Evolutionary conservation across 179 eudicot species (phyloP).

Genomic region (Gypsophila paniculata): DNA sequence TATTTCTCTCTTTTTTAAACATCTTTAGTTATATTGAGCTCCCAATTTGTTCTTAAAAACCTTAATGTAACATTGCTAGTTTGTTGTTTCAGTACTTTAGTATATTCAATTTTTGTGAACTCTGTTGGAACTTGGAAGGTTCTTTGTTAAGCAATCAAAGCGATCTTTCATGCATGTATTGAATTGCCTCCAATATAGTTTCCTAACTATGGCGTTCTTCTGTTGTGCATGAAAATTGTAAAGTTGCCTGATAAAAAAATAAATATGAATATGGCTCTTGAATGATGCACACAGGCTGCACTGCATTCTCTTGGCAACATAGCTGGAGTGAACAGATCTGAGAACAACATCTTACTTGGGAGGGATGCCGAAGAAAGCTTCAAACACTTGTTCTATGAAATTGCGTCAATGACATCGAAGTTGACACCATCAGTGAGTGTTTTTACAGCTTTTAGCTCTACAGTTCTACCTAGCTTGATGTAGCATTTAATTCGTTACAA

Average conservation of each 20-base stretch:
- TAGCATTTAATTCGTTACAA: background rate
- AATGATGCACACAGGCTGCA: conserved; percentile 55
- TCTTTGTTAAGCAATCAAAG: no score
- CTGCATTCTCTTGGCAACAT: conserved; percentile 82
- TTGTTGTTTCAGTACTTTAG: no score
- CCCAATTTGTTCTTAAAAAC: background rate
- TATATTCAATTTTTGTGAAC: background rate
- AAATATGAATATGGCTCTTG: conserved; percentile 14
- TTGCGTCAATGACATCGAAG: conserved; percentile 65
- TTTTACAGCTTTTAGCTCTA: conserved; percentile 6
- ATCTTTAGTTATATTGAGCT: background rate
- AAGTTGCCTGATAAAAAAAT: background rate
- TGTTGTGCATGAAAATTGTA: background rate
- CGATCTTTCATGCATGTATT: background rate
- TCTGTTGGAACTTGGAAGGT: no score
- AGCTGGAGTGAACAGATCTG: conserved; percentile 63
- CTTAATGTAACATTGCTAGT: background rate
- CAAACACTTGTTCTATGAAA: conserved; percentile 56
- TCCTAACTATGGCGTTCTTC: background rate
- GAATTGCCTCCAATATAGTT: conserved; percentile 12
- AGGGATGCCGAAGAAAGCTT: conserved; percentile 65
- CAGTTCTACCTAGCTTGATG: background rate
- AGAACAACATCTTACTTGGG: conserved; percentile 41
- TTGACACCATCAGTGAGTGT: conserved; percentile 75
- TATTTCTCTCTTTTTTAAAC: background rate